These are phyloP conservation scores for Hysterangium stoloniferum DNA, from an alignment of 768 basidiomycete genomes.

Conservation along the genomic window DNA sequence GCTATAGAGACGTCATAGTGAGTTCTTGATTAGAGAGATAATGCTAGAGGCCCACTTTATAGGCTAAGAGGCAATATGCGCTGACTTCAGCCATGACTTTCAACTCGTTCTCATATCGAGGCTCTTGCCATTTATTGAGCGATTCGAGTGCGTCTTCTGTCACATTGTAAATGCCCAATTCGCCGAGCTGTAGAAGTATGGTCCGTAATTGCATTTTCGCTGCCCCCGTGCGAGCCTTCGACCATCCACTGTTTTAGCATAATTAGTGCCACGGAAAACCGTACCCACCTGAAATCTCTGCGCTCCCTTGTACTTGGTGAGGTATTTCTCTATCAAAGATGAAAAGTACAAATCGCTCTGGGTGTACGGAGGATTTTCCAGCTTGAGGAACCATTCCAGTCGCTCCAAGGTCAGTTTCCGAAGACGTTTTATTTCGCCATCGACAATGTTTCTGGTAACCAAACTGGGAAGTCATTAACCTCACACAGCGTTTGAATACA, in stretches of 20 bases:
- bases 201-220: no score
- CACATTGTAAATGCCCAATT: not conserved
- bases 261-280: not conserved
- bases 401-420: not conserved
- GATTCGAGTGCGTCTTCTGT: not conserved
- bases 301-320: not conserved
- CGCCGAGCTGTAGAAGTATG: no score
- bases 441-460: not conserved
- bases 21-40: not conserved
- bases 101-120: not conserved
- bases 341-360: not conserved
- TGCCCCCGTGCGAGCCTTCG: not conserved
- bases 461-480: not conserved
- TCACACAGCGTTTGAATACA: not conserved
- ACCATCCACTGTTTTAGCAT: not conserved
- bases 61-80: not conserved
- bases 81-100: constrained; percentile 1
- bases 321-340: not conserved
- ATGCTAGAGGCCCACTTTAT: not conserved
- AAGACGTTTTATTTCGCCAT: not conserved
- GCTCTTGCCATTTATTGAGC: not conserved
- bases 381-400: not conserved
- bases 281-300: not conserved
- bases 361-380: not conserved
- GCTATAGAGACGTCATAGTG: not conserved